Conservation (phyloP, 2,329 filamentous ascomycete genomes). For the Fusarium sp. region DNA sequence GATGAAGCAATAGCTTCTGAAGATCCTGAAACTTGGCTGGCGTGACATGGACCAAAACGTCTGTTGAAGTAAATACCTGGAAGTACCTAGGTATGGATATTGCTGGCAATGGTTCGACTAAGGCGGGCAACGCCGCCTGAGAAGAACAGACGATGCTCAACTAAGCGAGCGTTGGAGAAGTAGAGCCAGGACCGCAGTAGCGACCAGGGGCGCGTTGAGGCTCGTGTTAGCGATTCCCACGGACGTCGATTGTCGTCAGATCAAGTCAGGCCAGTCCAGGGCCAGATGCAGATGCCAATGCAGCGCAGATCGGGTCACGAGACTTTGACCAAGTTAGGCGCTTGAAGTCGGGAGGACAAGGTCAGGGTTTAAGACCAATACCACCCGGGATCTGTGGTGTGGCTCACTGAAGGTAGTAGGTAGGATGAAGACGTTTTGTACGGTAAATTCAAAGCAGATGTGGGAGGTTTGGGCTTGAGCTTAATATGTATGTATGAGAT, state of each 20-base stretch:
- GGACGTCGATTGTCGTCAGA: constrained; percentile 18
- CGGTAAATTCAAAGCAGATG: not conserved
- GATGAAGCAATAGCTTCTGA: constrained; percentile 25
- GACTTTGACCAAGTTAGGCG: constrained; percentile 25
- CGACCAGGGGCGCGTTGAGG: constrained; percentile 33
- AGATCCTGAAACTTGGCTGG: constrained; percentile 26
- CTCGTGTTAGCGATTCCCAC: constrained; percentile 34
- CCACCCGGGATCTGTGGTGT: constrained; percentile 8
- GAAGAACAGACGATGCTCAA: constrained; percentile 32
- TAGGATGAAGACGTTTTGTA: not conserved
- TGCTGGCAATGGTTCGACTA: constrained; percentile 36
- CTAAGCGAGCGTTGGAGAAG: constrained; percentile 18
- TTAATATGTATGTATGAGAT: constrained; percentile 6
- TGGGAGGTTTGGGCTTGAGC: not conserved
- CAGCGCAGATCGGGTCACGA: constrained; percentile 34
- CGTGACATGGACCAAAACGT: constrained; percentile 41
- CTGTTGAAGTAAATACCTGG: constrained; percentile 14
- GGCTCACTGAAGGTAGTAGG: not conserved
- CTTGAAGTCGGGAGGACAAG: constrained; percentile 32
- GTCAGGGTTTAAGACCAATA: not conserved
- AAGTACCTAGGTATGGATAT: not conserved
- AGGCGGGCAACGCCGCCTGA: constrained; percentile 34
- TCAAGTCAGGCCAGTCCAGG: not conserved
- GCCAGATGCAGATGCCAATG: not conserved
- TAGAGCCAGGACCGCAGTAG: constrained; percentile 15